phyloP scores from a whole-genome alignment of 306 rosid genomes.

The Begonia fuchsioides region DNA sequence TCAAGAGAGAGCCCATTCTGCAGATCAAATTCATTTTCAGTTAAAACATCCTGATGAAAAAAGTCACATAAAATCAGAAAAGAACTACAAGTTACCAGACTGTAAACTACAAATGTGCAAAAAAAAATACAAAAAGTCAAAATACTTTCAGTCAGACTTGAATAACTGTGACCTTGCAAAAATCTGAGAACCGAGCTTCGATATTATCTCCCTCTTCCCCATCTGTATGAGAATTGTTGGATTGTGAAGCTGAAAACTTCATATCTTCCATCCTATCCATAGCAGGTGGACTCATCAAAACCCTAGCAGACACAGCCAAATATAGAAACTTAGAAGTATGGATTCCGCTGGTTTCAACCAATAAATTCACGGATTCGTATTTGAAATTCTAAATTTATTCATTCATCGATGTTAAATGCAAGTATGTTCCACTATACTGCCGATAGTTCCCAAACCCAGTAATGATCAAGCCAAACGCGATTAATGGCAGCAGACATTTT shows the following conservation, averaged over 20 bases:
- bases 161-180: slow-evolving; percentile 49
- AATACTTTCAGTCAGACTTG: no score
- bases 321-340: not conserved
- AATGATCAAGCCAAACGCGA: no score
- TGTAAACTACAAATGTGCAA: not conserved
- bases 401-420: no score
- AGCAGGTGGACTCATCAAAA: slow-evolving; percentile 30
- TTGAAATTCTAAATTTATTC: no score
- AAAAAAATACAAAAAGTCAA: not conserved
- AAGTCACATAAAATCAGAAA: not conserved
- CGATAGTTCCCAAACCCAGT: no score
- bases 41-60: no score
- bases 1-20: slow-evolving; percentile 59
- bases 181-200: slow-evolving; percentile 34
- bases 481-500: no score
- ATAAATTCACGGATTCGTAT: not conserved
- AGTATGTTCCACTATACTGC: no score
- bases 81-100: not conserved
- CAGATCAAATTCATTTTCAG: not conserved
- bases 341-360: not conserved
- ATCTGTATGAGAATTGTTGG: slow-evolving; percentile 9
- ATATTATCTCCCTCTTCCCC: slow-evolving; percentile 21
- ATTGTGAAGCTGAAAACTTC: slow-evolving; percentile 13
- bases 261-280: slow-evolving; percentile 36
- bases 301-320: slow-evolving; percentile 19